A percentile compares a stretch with the other conserved stretches of the same genome.
phyloP scores from a whole-genome alignment of 441 rosid genomes.

The Populus hybrid region DNA sequence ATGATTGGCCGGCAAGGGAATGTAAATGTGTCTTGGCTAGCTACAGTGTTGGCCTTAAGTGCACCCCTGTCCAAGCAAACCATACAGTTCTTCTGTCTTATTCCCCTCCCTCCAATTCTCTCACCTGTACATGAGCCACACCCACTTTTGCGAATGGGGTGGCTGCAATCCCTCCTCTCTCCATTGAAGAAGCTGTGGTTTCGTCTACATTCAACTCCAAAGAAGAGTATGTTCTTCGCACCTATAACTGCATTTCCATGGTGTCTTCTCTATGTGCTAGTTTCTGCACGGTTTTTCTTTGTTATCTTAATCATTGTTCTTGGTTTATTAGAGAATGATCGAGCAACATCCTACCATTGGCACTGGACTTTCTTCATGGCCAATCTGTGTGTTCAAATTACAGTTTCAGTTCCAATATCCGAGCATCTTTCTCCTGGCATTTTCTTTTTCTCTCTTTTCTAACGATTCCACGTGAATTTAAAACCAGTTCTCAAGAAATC shows the following conservation, averaged over 20 bases:
- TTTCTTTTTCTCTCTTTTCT: not conserved
- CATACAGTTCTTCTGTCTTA: constrained; percentile 15
- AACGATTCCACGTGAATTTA: not conserved
- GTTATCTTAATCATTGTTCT: not conserved
- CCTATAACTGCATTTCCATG: not conserved
- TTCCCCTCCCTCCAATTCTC: not conserved
- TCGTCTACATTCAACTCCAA: constrained; percentile 62
- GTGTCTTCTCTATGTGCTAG: not conserved
- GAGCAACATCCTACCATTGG: not conserved
- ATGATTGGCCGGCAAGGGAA: constrained; percentile 49
- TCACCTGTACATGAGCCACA: constrained; percentile 29
- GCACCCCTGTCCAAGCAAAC: constrained; percentile 46
- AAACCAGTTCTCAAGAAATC: not conserved
- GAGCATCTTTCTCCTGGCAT: not conserved
- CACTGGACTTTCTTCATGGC: not conserved
- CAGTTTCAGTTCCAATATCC: not conserved
- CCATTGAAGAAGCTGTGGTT: constrained; percentile 88
- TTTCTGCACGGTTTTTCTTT: not conserved
- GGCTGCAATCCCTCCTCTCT: constrained; percentile 80
- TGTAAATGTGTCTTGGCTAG: constrained; percentile 10
- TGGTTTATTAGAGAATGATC: not conserved
- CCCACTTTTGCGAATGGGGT: constrained; percentile 56
- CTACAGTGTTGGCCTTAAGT: constrained; percentile 14
- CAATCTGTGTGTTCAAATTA: not conserved
- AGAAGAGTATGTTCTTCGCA: constrained; percentile 45